phyloP scores from a whole-genome alignment of 257 asterid genomes.

The Forsythia viridissima region DNA sequence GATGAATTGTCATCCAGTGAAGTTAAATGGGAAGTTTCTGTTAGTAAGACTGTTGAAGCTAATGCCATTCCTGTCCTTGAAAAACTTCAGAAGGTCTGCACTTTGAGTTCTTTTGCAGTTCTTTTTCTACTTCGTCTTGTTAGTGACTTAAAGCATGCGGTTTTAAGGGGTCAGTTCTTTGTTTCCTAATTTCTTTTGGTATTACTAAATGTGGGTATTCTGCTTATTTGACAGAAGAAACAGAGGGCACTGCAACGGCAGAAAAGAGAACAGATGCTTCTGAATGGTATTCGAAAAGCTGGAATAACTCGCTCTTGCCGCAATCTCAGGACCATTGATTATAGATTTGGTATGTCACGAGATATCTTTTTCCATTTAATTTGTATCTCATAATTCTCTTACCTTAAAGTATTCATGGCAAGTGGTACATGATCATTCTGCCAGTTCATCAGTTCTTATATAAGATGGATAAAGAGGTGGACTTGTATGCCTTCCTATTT shows the following conservation, averaged over 20 bases:
- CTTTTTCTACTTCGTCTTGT: not conserved
- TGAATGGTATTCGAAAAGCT: conserved; percentile 39
- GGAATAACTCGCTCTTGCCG: conserved; percentile 64
- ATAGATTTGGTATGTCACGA: conserved; percentile 59
- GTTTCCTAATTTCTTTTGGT: conserved; percentile 5
- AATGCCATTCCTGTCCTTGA: conserved; percentile 68
- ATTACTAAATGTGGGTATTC: conserved; percentile 19
- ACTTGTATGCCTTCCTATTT: not conserved
- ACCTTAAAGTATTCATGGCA: not conserved
- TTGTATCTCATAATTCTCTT: not conserved
- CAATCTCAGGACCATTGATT: conserved; percentile 52
- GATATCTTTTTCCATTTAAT: not conserved
- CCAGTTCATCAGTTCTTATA: not conserved
- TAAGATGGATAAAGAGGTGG: not conserved
- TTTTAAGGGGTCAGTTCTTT: not conserved
- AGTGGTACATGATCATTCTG: not conserved
- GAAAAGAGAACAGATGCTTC: conserved; percentile 43
- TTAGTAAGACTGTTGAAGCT: conserved; percentile 51
- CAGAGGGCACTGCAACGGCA: conserved; percentile 44
- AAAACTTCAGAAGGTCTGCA: conserved; percentile 69
- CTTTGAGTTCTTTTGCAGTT: conserved; percentile 17
- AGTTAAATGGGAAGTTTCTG: conserved; percentile 60
- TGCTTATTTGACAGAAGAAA: conserved; percentile 64
- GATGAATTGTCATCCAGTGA: conserved; percentile 55
- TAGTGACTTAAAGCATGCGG: not conserved